These are phyloP conservation scores for Hydnum rufescens DNA, from an alignment of 768 basidiomycete genomes.

Conservation along the genomic window DNA sequence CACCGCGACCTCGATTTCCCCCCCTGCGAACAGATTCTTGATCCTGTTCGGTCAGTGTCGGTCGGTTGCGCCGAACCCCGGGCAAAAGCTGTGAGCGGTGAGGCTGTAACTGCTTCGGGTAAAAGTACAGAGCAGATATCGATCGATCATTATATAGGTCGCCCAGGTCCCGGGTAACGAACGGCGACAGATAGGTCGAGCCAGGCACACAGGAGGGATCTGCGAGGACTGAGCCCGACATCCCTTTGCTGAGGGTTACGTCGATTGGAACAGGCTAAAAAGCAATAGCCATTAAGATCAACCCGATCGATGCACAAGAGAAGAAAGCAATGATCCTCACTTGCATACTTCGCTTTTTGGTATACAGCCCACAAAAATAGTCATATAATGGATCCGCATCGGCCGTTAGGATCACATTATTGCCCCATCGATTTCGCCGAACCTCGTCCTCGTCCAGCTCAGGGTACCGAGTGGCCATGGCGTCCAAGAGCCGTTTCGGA, in stretches of 20 bases:
- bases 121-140: constrained; percentile 70
- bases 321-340: constrained; percentile 21
- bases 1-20: constrained; percentile 10
- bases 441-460: constrained; percentile 61
- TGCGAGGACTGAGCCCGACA: constrained; percentile 59
- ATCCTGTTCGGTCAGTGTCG: constrained; percentile 47
- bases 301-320: neutral
- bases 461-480: constrained; percentile 42
- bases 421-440: constrained; percentile 70
- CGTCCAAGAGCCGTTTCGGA: constrained; percentile 55
- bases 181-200: constrained; percentile 67
- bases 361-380: constrained; percentile 74
- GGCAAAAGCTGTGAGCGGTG: constrained; percentile 72
- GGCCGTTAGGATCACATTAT: constrained; percentile 60
- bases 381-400: constrained; percentile 77
- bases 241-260: constrained; percentile 46
- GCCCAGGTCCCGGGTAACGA: constrained; percentile 36
- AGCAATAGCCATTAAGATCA: neutral
- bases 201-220: constrained; percentile 84
- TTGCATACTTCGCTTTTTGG: constrained; percentile 64
- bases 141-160: constrained; percentile 81
- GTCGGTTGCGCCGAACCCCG: constrained; percentile 38
- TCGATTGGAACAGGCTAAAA: constrained; percentile 58
- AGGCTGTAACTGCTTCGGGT: constrained; percentile 69
- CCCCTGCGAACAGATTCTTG: constrained; percentile 41